phyloP scores from a whole-genome alignment of 23 red algal genomes.

The Chondrus crispus region DNA sequence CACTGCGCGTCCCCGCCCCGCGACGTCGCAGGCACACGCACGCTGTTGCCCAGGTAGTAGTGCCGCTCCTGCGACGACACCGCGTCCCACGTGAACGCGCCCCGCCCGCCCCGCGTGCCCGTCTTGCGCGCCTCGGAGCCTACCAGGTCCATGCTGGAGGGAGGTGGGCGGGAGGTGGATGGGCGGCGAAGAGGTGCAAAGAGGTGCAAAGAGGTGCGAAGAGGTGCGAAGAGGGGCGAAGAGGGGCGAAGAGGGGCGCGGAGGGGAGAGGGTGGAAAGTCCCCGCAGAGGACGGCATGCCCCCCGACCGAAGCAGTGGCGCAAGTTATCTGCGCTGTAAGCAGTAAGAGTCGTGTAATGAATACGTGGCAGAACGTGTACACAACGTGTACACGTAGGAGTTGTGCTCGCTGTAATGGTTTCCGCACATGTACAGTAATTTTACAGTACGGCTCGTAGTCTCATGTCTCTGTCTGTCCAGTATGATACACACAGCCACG shows the following conservation, averaged over 20 bases:
- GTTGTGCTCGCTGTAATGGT: too few relatives aligned
- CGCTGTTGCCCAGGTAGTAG: constrained; percentile 49
- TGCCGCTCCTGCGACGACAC: constrained; percentile 34
- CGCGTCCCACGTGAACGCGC: constrained; percentile 65
- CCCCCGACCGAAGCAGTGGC: too few relatives aligned
- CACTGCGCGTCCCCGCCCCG: neutral
- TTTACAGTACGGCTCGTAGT: too few relatives aligned
- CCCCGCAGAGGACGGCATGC: too few relatives aligned
- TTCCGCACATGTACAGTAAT: too few relatives aligned
- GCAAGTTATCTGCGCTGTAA: too few relatives aligned
- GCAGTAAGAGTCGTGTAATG: too few relatives aligned
- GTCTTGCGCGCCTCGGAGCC: constrained; percentile 36
- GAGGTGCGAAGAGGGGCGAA: neutral
- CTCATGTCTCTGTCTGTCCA: too few relatives aligned
- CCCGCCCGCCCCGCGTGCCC: constrained; percentile 65
- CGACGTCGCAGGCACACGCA: neutral
- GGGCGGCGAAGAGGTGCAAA: neutral
- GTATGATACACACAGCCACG: too few relatives aligned
- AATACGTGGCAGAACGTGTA: too few relatives aligned
- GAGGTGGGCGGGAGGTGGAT: neutral
- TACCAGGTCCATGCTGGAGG: constrained; percentile 35
- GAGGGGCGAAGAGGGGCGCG: neutral
- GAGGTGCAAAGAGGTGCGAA: constrained; percentile 2
- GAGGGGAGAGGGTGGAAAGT: too few relatives aligned
- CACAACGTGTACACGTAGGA: too few relatives aligned